Conservation (phyloP, 148 eudicot species). For the Chenopodium quinoa region DNA sequence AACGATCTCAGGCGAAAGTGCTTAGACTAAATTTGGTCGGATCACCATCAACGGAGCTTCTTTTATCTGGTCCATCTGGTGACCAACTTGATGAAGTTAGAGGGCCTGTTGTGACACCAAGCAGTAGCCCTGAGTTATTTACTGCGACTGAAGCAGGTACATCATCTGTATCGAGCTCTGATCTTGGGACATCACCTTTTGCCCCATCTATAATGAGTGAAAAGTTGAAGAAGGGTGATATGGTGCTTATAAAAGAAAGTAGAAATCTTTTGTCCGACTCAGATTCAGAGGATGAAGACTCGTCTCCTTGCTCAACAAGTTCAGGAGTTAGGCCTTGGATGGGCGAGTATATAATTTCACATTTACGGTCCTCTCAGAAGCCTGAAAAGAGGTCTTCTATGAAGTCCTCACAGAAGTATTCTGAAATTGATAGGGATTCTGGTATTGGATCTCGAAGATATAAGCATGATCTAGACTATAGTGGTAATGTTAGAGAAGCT, state of each 20-base stretch:
- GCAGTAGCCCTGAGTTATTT: slow-evolving; percentile 84
- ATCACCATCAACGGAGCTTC: slow-evolving; percentile 57
- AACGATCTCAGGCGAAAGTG: slow-evolving; percentile 75
- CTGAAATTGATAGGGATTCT: slow-evolving; percentile 53
- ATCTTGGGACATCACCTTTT: slow-evolving; percentile 79
- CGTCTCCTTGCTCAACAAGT: slow-evolving; percentile 66
- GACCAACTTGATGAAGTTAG: slow-evolving; percentile 37
- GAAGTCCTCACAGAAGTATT: slow-evolving; percentile 44
- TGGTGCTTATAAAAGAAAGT: slow-evolving; percentile 36
- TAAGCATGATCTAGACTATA: slow-evolving; percentile 50
- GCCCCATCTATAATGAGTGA: slow-evolving; percentile 37
- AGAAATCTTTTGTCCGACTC: slow-evolving; percentile 49
- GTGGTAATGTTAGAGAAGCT: slow-evolving; percentile 73
- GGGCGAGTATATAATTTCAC: slow-evolving; percentile 48
- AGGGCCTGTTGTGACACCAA: slow-evolving; percentile 82
- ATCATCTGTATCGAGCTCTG: slow-evolving; percentile 87
- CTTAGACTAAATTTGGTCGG: slow-evolving; percentile 72
- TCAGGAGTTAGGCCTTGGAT: slow-evolving; percentile 80
- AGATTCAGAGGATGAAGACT: slow-evolving; percentile 64
- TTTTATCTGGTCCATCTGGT: slow-evolving; percentile 33
- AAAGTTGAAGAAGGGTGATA: slow-evolving; percentile 45
- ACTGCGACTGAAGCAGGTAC: slow-evolving; percentile 89
- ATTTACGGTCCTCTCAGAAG: slow-evolving; percentile 34
- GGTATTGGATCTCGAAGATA: slow-evolving; percentile 44
- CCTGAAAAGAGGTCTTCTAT: slow-evolving; percentile 42